Evolutionary conservation across 352 stramenopile genomes (phyloP).

Genomic region (Globisporangium okanoganense): DNA sequence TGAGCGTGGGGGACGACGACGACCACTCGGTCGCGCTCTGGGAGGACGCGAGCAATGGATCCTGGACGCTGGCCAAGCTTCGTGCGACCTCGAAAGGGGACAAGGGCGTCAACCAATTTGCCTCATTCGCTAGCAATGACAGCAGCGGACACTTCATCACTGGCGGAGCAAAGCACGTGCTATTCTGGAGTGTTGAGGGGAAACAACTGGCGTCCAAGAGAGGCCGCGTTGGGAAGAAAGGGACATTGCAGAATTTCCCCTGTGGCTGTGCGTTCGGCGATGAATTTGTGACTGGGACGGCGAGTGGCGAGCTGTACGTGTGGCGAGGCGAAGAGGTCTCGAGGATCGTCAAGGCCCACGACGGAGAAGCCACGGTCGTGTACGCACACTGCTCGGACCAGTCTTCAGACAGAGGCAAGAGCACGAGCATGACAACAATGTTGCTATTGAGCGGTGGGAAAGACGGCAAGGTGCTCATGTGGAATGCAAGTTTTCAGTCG

Average conservation of each 20-base stretch:
- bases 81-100: conserved; percentile 48
- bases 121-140: conserved; percentile 34
- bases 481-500: conserved; percentile 60
- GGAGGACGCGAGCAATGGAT: conserved; percentile 59
- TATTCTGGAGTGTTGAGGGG: conserved; percentile 65
- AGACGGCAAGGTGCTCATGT: conserved; percentile 69
- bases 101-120: conserved; percentile 54
- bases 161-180: conserved; percentile 58
- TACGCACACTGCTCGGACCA: conserved; percentile 6
- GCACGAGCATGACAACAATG: conserved; percentile 11
- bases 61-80: conserved; percentile 52
- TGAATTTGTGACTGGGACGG: conserved; percentile 51
- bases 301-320: conserved; percentile 53
- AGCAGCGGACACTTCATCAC: conserved; percentile 45
- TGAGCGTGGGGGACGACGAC: conserved; percentile 77
- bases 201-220: conserved; percentile 49
- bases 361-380: conserved; percentile 46
- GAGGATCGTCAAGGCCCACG: conserved; percentile 60
- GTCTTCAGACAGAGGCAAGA: background rate
- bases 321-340: conserved; percentile 49
- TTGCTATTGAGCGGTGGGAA: conserved; percentile 56
- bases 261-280: conserved; percentile 38
- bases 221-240: conserved; percentile 61
- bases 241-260: conserved; percentile 44
- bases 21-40: conserved; percentile 82